These are phyloP conservation scores for Trichophyton equinum DNA, from an alignment of 2,329 filamentous ascomycete species.

Conservation along the genomic window DNA sequence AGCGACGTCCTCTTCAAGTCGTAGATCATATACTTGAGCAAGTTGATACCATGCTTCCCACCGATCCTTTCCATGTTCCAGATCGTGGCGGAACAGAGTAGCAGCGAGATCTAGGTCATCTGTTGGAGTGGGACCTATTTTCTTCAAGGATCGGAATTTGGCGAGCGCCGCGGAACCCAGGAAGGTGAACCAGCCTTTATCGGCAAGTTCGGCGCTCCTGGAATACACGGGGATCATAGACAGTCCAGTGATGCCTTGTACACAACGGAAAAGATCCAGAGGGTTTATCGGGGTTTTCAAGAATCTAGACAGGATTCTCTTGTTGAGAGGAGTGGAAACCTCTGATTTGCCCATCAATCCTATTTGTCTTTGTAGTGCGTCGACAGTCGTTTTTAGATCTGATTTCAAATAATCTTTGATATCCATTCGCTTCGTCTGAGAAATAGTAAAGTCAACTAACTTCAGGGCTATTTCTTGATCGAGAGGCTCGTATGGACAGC, in stretches of 20 bases:
- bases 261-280: slow-evolving; percentile 62
- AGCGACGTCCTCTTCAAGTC: slow-evolving; percentile 72
- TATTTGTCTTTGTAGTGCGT: slow-evolving; percentile 82
- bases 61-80: slow-evolving; percentile 67
- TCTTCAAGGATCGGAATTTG: slow-evolving; percentile 70
- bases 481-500: slow-evolving; percentile 61
- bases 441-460: slow-evolving; percentile 71
- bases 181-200: slow-evolving; percentile 83
- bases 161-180: slow-evolving; percentile 78
- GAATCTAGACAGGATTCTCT: slow-evolving; percentile 67
- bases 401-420: slow-evolving; percentile 88
- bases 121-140: slow-evolving; percentile 63
- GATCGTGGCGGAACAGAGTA: slow-evolving; percentile 64
- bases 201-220: slow-evolving; percentile 57
- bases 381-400: slow-evolving; percentile 77
- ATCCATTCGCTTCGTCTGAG: slow-evolving; percentile 67
- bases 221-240: slow-evolving; percentile 58
- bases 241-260: slow-evolving; percentile 63
- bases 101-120: slow-evolving; percentile 74
- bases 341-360: slow-evolving; percentile 61
- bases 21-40: slow-evolving; percentile 75
- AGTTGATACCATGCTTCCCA: slow-evolving; percentile 90
- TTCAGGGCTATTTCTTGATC: slow-evolving; percentile 69
- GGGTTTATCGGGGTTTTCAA: slow-evolving; percentile 77
- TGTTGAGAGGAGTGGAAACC: slow-evolving; percentile 73